A percentile compares a stretch with the other conserved stretches of the same genome.
phyloP scores from a whole-genome alignment of 805 yeast genomes.

The Tetrapisispora namnaoensis region DNA sequence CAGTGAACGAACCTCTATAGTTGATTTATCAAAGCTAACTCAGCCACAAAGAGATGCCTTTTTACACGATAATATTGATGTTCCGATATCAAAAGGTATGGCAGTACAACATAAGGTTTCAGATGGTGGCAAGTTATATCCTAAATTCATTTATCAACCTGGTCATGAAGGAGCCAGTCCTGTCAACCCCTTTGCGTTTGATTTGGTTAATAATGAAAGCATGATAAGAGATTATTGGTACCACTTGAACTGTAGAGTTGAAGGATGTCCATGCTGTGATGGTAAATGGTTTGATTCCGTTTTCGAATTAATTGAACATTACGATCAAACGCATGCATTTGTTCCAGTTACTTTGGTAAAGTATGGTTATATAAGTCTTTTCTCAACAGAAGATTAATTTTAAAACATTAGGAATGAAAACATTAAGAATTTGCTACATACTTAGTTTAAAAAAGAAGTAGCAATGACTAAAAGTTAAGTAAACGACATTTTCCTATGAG shows the following conservation, averaged over 20 bases:
- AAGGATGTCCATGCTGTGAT: slow-evolving; percentile 2
- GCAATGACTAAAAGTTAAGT: no score
- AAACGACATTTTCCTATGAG: no score
- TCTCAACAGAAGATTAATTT: neutral
- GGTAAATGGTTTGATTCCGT: slow-evolving; percentile 6
- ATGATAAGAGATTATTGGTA: slow-evolving; percentile 8
- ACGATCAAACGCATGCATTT: slow-evolving; percentile 15
- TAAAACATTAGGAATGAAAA: no score
- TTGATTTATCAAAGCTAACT: neutral
- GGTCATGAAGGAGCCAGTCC: neutral
- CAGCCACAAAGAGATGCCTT: neutral
- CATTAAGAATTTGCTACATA: no score
- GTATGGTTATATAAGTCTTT: slow-evolving; percentile 10
- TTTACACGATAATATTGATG: neutral
- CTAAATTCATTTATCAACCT: neutral
- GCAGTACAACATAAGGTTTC: neutral
- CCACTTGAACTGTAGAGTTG: slow-evolving; percentile 8
- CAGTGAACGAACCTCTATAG: neutral
- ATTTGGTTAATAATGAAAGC: slow-evolving; percentile 1
- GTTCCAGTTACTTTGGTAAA: slow-evolving; percentile 16
- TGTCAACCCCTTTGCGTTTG: slow-evolving; percentile 1
- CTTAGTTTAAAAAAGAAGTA: no score
- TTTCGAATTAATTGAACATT: slow-evolving; percentile 17
- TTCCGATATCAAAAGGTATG: neutral
- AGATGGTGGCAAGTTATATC: neutral